Percentiles rank a stretch among this genome's conserved stretches.
phyloP scores from a whole-genome alignment of 2,329 filamentous ascomycete species.

The Aschersonia sp. region DNA sequence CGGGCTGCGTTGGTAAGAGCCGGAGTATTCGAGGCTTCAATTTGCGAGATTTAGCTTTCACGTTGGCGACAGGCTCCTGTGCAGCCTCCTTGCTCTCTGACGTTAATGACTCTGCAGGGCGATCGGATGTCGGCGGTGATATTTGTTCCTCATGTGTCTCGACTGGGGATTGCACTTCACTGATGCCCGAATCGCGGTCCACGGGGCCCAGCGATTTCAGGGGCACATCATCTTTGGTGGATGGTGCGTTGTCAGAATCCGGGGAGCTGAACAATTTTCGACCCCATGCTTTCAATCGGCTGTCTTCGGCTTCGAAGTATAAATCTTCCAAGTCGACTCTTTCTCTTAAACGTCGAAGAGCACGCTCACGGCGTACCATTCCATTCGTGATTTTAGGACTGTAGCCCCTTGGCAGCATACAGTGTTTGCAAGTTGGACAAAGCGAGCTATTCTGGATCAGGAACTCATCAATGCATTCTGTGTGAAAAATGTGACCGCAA shows the following conservation, averaged over 20 bases:
- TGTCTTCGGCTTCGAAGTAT: constrained; percentile 16
- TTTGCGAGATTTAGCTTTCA: constrained; percentile 12
- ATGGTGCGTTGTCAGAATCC: constrained; percentile 7
- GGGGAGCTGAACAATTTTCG: constrained; percentile 18
- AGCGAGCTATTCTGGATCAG: constrained; percentile 65
- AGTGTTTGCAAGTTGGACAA: constrained; percentile 82
- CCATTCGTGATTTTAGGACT: constrained; percentile 63
- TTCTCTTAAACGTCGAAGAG: constrained; percentile 46
- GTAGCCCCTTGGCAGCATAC: constrained; percentile 55
- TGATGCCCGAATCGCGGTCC: constrained; percentile 1
- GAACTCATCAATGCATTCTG: constrained; percentile 80
- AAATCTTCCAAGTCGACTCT: constrained; percentile 28
- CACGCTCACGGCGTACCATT: constrained; percentile 72
- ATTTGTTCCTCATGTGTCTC: not conserved
- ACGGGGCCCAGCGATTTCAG: not conserved
- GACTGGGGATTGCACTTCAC: not conserved
- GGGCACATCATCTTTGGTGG: constrained; percentile 12
- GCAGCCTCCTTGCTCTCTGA: constrained; percentile 6
- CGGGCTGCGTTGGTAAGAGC: constrained; percentile 22
- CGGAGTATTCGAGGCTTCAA: constrained; percentile 14
- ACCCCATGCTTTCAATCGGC: constrained; percentile 20
- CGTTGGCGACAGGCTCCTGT: constrained; percentile 6
- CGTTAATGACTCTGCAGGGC: constrained; percentile 3
- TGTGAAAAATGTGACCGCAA: constrained; percentile 88
- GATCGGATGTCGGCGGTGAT: not conserved